Evolutionary conservation across 2,329 filamentous ascomycete genomes (phyloP), one percentile per base, ranked within the genome.

Genomic region (Orbilia ellipsospora): DNA sequence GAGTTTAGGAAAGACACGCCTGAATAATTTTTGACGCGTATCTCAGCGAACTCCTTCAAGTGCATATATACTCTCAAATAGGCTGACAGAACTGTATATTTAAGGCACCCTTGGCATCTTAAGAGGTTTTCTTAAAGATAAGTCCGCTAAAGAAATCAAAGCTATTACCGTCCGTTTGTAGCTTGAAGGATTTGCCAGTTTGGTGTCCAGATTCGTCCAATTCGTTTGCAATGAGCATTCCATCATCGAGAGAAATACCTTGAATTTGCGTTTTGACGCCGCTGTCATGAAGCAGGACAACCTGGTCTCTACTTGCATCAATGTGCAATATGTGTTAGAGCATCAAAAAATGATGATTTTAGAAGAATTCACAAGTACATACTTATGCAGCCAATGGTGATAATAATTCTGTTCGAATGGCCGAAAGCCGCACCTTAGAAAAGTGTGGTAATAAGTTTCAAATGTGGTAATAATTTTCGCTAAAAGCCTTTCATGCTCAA

Each of bases 121-220:
- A 36, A 36, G 10, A 6, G 1, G 89, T 82, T 85, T 96, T 98
- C 80, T 90, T 88, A 84, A 89, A 92, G 18, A 99, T 84, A 80
- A 99, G 81, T 0, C 95, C 95, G 81, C 88, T 92, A 84, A 97
- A 96, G 82, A 97, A 99, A 83, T 99, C 95, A 84, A 99, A 99
- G 82, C 94, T 97, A 81, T 99, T 99, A 81, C 94, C 93, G 82
- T 99, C 95, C 82, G 93, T 97, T 85, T 97, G 94, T 83, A 99
- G 83, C 79, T 90, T 88, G 87, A 91, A 94, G 59, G 90, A 85
- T 82, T 87, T 91, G 0, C 94, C 94, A 0, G 92, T 97, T 1
- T 86, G 84, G 63, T 89, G 85, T 77, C 93, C 92, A 72, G 90
- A 87, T 81, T 85, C 87, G 1, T 89, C 90, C 63, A 96, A 82